phyloP scores from a whole-genome alignment of 352 stramenopile species.

The Phytophthora quininea region DNA sequence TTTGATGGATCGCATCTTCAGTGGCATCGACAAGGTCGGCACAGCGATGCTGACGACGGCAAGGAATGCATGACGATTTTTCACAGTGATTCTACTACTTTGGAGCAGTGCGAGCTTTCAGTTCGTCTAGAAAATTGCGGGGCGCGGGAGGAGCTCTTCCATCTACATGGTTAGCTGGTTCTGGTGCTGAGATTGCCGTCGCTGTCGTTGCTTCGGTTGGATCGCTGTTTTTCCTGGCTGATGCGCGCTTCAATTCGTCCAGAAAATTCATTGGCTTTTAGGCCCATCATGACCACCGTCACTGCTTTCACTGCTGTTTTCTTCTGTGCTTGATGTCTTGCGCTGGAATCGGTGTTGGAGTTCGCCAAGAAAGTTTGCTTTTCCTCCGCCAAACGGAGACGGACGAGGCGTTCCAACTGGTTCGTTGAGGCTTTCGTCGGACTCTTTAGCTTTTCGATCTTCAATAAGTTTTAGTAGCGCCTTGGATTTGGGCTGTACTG shows the following conservation, averaged over 20 bases:
- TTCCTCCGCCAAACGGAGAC: constrained; percentile 25
- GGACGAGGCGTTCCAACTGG: constrained; percentile 7
- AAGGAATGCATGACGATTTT: not conserved
- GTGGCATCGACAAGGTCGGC: constrained; percentile 30
- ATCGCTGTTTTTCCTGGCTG: constrained; percentile 16
- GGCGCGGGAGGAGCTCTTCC: constrained; percentile 5
- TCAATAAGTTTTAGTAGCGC: constrained; percentile 54
- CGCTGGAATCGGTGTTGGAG: constrained; percentile 41
- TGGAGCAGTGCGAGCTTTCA: constrained; percentile 33
- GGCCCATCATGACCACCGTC: not conserved
- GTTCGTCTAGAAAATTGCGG: constrained; percentile 41
- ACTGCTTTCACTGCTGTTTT: not conserved
- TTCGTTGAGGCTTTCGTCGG: not conserved
- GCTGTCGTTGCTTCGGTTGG: not conserved
- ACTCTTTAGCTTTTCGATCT: constrained; percentile 27
- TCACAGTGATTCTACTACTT: not conserved
- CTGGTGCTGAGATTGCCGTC: no score
- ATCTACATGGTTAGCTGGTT: no score
- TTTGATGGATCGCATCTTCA: constrained; percentile 30
- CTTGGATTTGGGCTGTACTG: constrained; percentile 56
- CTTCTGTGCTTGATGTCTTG: constrained; percentile 6
- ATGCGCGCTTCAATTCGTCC: constrained; percentile 53
- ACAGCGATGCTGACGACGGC: constrained; percentile 29
- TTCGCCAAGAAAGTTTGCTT: constrained; percentile 43
- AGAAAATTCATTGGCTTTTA: constrained; percentile 43